Conservation (phyloP, 352 stramenopile genomes). For the Phytophthora lateralis region DNA sequence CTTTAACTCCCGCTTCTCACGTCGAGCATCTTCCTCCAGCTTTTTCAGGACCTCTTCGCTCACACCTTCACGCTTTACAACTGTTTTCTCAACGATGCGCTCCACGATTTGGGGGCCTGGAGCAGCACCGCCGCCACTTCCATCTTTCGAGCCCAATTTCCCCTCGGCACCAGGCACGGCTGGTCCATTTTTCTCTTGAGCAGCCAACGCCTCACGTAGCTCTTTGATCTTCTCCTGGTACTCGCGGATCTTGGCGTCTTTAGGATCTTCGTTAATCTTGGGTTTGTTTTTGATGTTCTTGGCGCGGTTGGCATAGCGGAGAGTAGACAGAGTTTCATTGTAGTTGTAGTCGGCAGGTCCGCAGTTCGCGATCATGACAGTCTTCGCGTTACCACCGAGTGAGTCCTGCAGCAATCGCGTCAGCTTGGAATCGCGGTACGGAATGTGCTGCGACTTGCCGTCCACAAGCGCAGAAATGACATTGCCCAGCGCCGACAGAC, state of each 20-base stretch:
- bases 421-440: conserved; percentile 92
- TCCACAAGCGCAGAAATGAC: conserved; percentile 87
- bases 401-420: conserved; percentile 89
- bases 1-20: conserved; percentile 79
- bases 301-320: conserved; percentile 94
- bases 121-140: conserved; percentile 30
- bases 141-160: conserved; percentile 25
- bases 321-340: conserved; percentile 93
- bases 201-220: conserved; percentile 53
- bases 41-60: conserved; percentile 82
- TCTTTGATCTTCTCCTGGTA: conserved; percentile 74
- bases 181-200: conserved; percentile 54
- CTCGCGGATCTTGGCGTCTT: conserved; percentile 65
- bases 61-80: conserved; percentile 77
- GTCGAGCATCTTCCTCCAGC: conserved; percentile 72
- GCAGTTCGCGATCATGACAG: conserved; percentile 97
- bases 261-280: conserved; percentile 92
- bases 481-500: conserved; percentile 78
- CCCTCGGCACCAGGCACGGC: conserved; percentile 13
- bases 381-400: conserved; percentile 96
- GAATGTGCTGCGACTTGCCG: conserved; percentile 93
- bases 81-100: conserved; percentile 74
- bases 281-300: conserved; percentile 96
- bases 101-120: conserved; percentile 55
- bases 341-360: conserved; percentile 97